Base-by-base conservation (phyloP, 2,329 filamentous ascomycete species). In the Akanthomyces lecanii region DNA sequence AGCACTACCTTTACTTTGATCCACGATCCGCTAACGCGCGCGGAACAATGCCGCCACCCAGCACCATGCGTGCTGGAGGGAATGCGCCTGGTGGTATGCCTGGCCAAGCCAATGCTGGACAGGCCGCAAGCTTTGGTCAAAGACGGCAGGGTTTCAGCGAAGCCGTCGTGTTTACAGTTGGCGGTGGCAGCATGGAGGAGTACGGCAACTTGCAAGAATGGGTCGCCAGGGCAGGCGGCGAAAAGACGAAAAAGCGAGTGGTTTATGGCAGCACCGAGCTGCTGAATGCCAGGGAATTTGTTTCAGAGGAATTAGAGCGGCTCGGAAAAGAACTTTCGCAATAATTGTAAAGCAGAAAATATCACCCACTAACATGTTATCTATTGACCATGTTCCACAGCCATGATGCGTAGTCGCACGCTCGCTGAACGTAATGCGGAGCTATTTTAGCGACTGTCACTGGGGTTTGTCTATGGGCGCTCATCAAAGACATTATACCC, bases 191-290 rank as follows among this genome's bases (percentile, higher is more conserved):
- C 73, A 98, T 99, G 91, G 95, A 99, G 69, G 95, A 99, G 75
- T 99, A 98, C 73, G 94, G 93, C 23, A 99, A 99, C 75, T 75
- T 99, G 73, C 92, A 97, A 73, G 95, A 98, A 72, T 99, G 95
- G 95, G 92, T 94, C 5, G 87, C 86, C 74, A 84, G 94, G 67
- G 92, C 91, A 4, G 81, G 82, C 54, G 86, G 86, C 16, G 84
- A 85, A 62, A 83, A 86, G 10, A 82, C 85, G 25, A 89, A 86
- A 74, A 89, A 91, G 76, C 84, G 92, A 67, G 90, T 99, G 11
- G 90, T 98, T 1, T 99, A 99, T 75, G 95, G 95, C 21, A 96
- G 92, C 72, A 99, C 95, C 16, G 94, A 91, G 73, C 79, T 92
- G 73, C 79, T 90, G 65, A 90, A 87, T 70, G 88, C 89, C 1